Base-by-base conservation (phyloP, 169 alveolate genomes). In the Eimeria maxima region DNA sequence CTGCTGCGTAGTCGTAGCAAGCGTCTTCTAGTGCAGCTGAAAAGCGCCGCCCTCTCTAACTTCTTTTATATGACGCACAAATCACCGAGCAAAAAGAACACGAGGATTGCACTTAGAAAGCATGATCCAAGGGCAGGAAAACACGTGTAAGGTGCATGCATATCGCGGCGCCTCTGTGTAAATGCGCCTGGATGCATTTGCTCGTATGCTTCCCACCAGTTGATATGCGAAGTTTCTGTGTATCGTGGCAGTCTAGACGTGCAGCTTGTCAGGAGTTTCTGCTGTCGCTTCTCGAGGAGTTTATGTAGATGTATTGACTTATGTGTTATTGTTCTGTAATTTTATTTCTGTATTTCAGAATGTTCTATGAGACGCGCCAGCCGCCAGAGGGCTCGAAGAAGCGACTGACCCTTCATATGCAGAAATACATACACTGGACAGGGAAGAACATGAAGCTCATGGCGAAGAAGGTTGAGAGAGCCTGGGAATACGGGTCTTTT, bases 401-500 rank as follows among this genome's bases (percentile, higher is more conserved):
- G 86, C 96, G 91, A 3, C 76, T 95, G 22, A 87, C 93, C 18
- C 91, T 80, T 13, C 74, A 63, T 50, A 93, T 90, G 74, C 96
- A 95, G 93, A 86, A 88, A 47, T 95, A 95, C 60, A 90, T 90
- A 42, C 96, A 92, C 55, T 90, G 95, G 95, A 95, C 96, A 20
- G 96, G 96, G 53, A 97, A 96, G 95, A 97, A 97, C 91, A 97
- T 98, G 97, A 95, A 97, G 60, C 98, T 98, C 20, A 96, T 98
- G 65, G 42, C 97, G 33, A 97, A 97, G 65, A 69, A 97, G 80
- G 97, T 98, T 13, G 98, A 98, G 95, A 94, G 97, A 71, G 98
- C 99, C 1, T 98, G 98, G 96, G 98, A 97, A 53, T 97, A 97
- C 84, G 99, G 99, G 11, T 89, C 98, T 13, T 98, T 97, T 74